Base-by-base conservation (phyloP, 2,329 filamentous ascomycete species). In the Polychaeton citri region DNA sequence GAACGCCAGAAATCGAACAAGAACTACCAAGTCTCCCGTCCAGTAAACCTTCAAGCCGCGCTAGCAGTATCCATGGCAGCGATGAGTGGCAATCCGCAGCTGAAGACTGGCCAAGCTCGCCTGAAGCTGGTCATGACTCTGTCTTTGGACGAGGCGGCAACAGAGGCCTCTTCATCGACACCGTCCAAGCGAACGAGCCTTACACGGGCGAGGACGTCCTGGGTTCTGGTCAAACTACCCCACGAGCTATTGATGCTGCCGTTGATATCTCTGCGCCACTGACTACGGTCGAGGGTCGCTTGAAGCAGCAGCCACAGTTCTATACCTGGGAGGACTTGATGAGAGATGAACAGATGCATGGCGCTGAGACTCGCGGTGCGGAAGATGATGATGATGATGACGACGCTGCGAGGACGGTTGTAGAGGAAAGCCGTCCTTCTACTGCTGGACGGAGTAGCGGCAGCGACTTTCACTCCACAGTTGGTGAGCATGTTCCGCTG, bases 141-240 rank as follows among this genome's bases (percentile, higher is more conserved):
- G 21, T 13, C 35, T 13, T 17, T 40, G 15, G 18, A 20, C 5
- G 21, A 35, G 32, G 33, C 6, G 19, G 35, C n/a, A 37, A 30
- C 15, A 28, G 42, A 28, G 34, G 30, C 12, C 33, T 55, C 26
- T 46, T 38, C 2, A 43, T 55, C 6, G 50, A 55, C 31, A 47
- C 42, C 6, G 40, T 40, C 3, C 38, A 37, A 4, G 48, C 50
- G 3, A 44, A 49, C 32, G 33, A 33, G 7, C 43, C 43, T 26
- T 24, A 38, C 7, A 33, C 41, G 2, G 43, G 42, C 17, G 51
- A 60, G 6, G 71, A 76, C 34, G 51, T 69, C 19, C 59, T 76
- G 6, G 77, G 67, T 31, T 82, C 78, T 5, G 64, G 76, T 44
- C 73, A 83, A 49, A 69, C 71, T 1, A 86, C 81, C 1, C 81